Evolutionary conservation across 2,329 filamentous ascomycete species (phyloP).

Genomic region (Phaeosphaeria sp.): DNA sequence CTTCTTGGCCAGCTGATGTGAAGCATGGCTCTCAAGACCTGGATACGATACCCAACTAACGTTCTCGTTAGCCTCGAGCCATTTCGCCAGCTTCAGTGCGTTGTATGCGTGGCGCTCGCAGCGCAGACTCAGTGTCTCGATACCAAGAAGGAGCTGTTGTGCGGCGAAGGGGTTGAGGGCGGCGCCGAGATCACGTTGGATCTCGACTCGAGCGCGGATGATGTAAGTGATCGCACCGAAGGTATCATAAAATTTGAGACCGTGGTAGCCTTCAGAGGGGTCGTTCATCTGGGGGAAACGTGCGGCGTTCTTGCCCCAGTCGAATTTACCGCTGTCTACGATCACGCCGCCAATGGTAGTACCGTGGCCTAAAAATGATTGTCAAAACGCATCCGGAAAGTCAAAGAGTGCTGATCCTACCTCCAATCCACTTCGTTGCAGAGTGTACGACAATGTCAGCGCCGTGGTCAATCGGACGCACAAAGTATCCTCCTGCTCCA

Average conservation of each 20-base stretch:
- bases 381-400: neutral
- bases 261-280: slow-evolving; percentile 87
- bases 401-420: slow-evolving; percentile 40
- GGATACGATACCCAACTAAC: slow-evolving; percentile 96
- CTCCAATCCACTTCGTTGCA: slow-evolving; percentile 96
- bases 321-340: slow-evolving; percentile 88
- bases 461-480: slow-evolving; percentile 85
- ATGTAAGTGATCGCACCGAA: slow-evolving; percentile 84
- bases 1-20: slow-evolving; percentile 81
- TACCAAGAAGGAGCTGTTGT: slow-evolving; percentile 86
- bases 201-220: slow-evolving; percentile 86
- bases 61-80: slow-evolving; percentile 81
- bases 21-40: slow-evolving; percentile 81
- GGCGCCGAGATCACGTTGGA: slow-evolving; percentile 84
- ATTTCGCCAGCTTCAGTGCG: slow-evolving; percentile 77
- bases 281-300: slow-evolving; percentile 94
- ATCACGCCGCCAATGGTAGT: slow-evolving; percentile 89
- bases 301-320: slow-evolving; percentile 84
- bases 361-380: slow-evolving; percentile 64
- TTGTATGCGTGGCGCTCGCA: slow-evolving; percentile 88
- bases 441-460: slow-evolving; percentile 95
- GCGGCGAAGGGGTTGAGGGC: slow-evolving; percentile 88
- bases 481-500: slow-evolving; percentile 88
- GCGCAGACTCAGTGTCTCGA: slow-evolving; percentile 88
- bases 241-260: slow-evolving; percentile 91